phyloP scores from a whole-genome alignment of 805 yeast genomes.

The Groenewaldozyma salmanticensis region DNA sequence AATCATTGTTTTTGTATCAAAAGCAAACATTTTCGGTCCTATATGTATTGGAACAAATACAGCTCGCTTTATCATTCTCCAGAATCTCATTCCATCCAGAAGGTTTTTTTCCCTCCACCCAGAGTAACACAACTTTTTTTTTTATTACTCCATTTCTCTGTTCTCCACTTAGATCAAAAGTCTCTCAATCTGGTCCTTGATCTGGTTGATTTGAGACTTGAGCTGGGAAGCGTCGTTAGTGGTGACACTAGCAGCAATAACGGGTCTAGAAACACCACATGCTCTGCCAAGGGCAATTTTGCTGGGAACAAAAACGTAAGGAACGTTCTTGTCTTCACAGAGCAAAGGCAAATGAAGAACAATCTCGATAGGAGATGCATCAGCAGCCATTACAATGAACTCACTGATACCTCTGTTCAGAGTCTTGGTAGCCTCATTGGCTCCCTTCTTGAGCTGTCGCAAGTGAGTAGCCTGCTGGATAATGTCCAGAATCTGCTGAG shows the following conservation, averaged over 20 bases:
- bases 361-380: constrained; percentile 98
- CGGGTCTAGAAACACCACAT: constrained; percentile 99
- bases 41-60: too few species aligned
- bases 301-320: constrained; percentile 97
- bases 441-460: constrained; percentile 99
- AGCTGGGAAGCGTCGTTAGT: constrained; percentile 97
- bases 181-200: constrained; percentile 98
- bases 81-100: neutral
- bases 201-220: constrained; percentile 92
- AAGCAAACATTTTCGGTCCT: too few species aligned
- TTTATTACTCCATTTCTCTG: too few species aligned
- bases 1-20: too few species aligned
- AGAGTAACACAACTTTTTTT: too few species aligned
- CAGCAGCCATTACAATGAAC: constrained; percentile 99
- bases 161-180: constrained; percentile 71
- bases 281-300: constrained; percentile 99
- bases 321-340: constrained; percentile 99
- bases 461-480: constrained; percentile 96
- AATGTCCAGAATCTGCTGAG: constrained; percentile 95
- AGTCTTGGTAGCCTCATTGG: constrained; percentile 98
- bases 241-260: constrained; percentile 96
- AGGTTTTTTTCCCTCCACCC: neutral
- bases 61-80: too few species aligned
- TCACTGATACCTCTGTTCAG: constrained; percentile 99
- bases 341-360: constrained; percentile 92